Evolutionary conservation across 345 rosid genomes (phyloP).

Genomic region (Bruguiera sexangula): DNA sequence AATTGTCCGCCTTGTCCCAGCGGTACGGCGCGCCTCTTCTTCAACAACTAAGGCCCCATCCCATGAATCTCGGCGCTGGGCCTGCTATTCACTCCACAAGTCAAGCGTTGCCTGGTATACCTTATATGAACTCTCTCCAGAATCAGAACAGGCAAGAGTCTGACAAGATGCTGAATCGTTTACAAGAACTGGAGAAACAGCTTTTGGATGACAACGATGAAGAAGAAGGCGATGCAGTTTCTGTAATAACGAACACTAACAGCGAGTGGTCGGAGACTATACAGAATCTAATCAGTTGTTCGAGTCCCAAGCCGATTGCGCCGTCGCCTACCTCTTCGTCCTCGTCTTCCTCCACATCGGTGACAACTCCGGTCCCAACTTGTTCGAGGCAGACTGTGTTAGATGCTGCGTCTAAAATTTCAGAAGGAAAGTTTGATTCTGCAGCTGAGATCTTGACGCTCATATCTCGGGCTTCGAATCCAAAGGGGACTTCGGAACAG

Average conservation of each 20-base stretch:
- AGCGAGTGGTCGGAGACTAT: conserved; percentile 86
- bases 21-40: conserved; percentile 54
- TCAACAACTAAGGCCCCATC: conserved; percentile 42
- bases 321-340: conserved; percentile 69
- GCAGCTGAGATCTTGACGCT: conserved; percentile 65
- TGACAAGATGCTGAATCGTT: conserved; percentile 70
- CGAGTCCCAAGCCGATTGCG: conserved; percentile 34
- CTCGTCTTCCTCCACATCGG: conserved; percentile 60
- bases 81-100: conserved; percentile 7
- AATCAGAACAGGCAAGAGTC: conserved; percentile 34
- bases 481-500: conserved; percentile 66
- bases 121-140: conserved; percentile 37
- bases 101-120: conserved; percentile 28
- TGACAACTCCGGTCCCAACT: conserved; percentile 49
- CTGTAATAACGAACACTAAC: conserved; percentile 64
- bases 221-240: conserved; percentile 60
- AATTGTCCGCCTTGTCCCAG: conserved; percentile 34
- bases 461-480: conserved; percentile 44
- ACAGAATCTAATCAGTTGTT: conserved; percentile 49
- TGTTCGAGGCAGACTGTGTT: conserved; percentile 53
- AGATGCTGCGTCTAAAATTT: conserved; percentile 75
- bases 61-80: conserved; percentile 12
- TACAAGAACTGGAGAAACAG: conserved; percentile 82
- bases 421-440: conserved; percentile 61
- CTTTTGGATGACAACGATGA: conserved; percentile 72